phyloP scores from a whole-genome alignment of 2,329 filamentous ascomycete species.

The Curvularia verruculosa region DNA sequence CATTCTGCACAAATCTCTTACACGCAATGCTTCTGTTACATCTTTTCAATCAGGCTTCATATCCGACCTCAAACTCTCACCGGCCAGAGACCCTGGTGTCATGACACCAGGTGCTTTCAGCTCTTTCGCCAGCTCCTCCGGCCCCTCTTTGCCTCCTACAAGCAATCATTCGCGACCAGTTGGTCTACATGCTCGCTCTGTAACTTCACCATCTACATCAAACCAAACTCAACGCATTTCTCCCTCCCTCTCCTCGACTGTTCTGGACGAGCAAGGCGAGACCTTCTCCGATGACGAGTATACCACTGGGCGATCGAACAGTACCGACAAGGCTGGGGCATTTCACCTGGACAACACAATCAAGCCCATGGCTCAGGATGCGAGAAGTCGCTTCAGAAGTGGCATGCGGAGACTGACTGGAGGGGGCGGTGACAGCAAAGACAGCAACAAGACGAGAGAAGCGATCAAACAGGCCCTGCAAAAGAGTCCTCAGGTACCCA shows the following conservation, averaged over 20 bases:
- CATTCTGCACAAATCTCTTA: constrained; percentile 82
- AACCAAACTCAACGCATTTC: constrained; percentile 53
- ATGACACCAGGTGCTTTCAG: constrained; percentile 65
- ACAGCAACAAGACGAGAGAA: constrained; percentile 48
- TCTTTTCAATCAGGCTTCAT: constrained; percentile 86
- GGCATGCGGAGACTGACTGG: constrained; percentile 69
- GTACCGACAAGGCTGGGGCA: constrained; percentile 28
- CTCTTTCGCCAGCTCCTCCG: constrained; percentile 38
- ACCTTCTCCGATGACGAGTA: constrained; percentile 78
- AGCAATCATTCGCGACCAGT: constrained; percentile 58
- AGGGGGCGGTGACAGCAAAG: constrained; percentile 53
- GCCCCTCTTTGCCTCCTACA: constrained; percentile 26
- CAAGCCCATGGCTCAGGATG: constrained; percentile 63
- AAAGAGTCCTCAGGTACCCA: constrained; percentile 56
- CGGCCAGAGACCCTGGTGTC: constrained; percentile 58
- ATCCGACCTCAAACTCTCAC: constrained; percentile 69
- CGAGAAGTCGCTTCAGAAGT: constrained; percentile 55
- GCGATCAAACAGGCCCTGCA: constrained; percentile 44
- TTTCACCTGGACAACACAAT: constrained; percentile 59
- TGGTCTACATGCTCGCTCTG: constrained; percentile 75
- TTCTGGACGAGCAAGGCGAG: constrained; percentile 77
- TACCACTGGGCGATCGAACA: constrained; percentile 55
- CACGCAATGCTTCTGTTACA: constrained; percentile 70
- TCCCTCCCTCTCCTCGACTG: constrained; percentile 65
- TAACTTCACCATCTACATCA: constrained; percentile 75